Evolutionary conservation across 257 asterid species (phyloP), one percentile per base, ranked within the genome.

Genomic region (Penstemon eatonii): DNA sequence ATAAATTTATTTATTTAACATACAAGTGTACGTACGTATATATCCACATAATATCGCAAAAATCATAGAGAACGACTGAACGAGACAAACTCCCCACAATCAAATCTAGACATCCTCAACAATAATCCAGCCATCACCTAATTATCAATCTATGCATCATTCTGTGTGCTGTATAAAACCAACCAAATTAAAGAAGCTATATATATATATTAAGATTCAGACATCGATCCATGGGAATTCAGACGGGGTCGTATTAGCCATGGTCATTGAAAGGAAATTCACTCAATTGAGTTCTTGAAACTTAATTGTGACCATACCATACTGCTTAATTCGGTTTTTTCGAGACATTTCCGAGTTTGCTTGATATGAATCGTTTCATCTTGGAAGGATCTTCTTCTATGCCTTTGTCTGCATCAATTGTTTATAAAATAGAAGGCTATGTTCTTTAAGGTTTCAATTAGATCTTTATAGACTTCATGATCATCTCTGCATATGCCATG

Each of bases 391-490:
- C 60, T 44, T 36, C 15, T 62, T 46, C 43, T 43, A 39, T 69
- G 8, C 64, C 67, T 58, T 18, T 53, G n/a, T 69, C 74, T 63
- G 56, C 67, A 45, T 25, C 18, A 49, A 47, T n/a, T 15, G 13
- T 8, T 15, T 39, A n/a, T 10, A n/a, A 39, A 18, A 41, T 40
- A 9, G 13, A 5, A 37, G 4, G 41, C 62, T 3, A 56, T 19
- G 44, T 54, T 71, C 41, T 56, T 61, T 53, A 85, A 68, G 54
- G 77, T 65, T 10, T 80, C 87, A 40, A 80, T 71, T 46, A 85
- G 65, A 25, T 46, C 62, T 56, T 12, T 69, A 76, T 63, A 15
- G 18, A 15, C 90, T 77, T 85, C 84, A 44, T 78, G 81, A 73
- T 59, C 71, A 40, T 56, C 80, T 58, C 85, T 80, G 78, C 69